Evolutionary conservation across 148 eudicot species (phyloP).

Genomic region (Amaranthus cruentus): DNA sequence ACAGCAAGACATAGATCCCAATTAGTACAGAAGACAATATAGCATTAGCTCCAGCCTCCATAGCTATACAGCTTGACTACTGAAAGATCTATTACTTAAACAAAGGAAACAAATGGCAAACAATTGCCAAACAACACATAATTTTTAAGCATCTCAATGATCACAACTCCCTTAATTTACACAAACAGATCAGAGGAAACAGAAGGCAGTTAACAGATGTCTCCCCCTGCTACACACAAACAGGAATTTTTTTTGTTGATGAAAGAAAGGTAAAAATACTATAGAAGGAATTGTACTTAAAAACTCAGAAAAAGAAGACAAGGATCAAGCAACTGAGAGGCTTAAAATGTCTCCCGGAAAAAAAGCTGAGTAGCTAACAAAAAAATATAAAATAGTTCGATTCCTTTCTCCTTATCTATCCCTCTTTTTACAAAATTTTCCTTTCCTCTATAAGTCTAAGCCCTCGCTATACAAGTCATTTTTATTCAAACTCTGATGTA

Average conservation of each 20-base stretch:
- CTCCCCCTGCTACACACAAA: neutral
- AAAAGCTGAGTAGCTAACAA: too few species aligned
- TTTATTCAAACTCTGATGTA: too few species aligned
- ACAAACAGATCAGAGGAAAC: neutral
- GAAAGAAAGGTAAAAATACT: neutral
- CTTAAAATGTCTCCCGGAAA: too few species aligned
- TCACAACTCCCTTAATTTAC: neutral
- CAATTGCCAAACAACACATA: neutral
- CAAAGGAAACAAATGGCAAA: neutral
- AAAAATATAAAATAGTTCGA: too few species aligned
- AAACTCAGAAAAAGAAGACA: too few species aligned
- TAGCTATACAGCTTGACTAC: neutral
- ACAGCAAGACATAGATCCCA: neutral
- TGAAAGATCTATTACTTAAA: neutral
- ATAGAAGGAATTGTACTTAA: too few species aligned
- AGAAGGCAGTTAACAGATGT: neutral
- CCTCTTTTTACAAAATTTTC: too few species aligned
- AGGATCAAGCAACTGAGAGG: too few species aligned
- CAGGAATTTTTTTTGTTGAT: neutral
- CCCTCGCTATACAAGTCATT: too few species aligned
- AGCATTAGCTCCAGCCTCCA: neutral
- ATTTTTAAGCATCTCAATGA: neutral
- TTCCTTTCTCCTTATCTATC: too few species aligned
- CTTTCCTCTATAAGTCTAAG: too few species aligned
- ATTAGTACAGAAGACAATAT: neutral